Percentiles rank a stretch among this genome's conserved stretches.
phyloP scores from a whole-genome alignment of 768 basidiomycete genomes.

The Piloderma croceum region DNA sequence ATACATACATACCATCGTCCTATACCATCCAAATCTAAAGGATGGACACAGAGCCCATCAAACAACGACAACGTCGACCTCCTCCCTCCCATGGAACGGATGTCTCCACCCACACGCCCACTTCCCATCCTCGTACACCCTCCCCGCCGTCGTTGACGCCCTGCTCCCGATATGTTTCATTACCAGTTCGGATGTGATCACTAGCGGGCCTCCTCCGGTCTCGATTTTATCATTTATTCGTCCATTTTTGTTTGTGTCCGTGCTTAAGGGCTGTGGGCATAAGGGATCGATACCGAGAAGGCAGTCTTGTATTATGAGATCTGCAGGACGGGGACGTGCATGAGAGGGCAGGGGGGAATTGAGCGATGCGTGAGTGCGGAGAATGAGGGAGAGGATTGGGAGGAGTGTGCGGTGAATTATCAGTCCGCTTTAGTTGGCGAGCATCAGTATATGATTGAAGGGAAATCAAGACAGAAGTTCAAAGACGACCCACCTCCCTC shows the following conservation, averaged over 20 bases:
- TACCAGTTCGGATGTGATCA: slow-evolving; percentile 23
- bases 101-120: slow-evolving; percentile 28
- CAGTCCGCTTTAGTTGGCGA: slow-evolving; percentile 16
- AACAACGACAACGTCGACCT: slow-evolving; percentile 12
- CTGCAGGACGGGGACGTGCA: no score
- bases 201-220: no score
- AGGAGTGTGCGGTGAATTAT: slow-evolving; percentile 21
- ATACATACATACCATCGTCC: no score
- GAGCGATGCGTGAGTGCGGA: slow-evolving; percentile 14
- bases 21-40: no score
- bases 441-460: background rate
- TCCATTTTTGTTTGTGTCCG: no score
- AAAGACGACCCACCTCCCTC: slow-evolving; percentile 20
- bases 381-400: slow-evolving; percentile 18
- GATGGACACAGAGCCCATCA: no score
- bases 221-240: no score
- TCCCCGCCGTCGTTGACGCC: slow-evolving; percentile 16
- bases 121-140: slow-evolving; percentile 15
- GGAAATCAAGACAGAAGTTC: background rate
- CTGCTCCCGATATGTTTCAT: slow-evolving; percentile 25
- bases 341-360: slow-evolving; percentile 13
- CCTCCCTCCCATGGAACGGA: slow-evolving; percentile 23
- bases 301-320: slow-evolving; percentile 25
- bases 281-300: slow-evolving; percentile 21
- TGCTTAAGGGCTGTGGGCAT: slow-evolving; percentile 11